Percentiles rank a stretch among this genome's conserved stretches.
phyloP scores from a whole-genome alignment of 2,329 filamentous ascomycete species.

The Fusarium transvaalense region DNA sequence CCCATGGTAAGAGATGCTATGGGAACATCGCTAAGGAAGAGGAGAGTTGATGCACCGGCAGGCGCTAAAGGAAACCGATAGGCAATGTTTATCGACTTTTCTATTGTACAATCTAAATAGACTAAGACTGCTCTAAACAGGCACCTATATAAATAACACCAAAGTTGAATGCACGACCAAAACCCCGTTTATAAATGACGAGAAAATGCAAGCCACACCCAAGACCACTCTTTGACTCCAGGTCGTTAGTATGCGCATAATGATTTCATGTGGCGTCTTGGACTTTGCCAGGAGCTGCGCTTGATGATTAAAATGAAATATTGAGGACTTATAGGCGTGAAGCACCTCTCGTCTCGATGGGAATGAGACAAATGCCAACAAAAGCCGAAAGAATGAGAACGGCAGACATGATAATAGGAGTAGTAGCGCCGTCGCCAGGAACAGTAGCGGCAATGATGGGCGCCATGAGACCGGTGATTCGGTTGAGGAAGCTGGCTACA shows the following conservation, averaged over 20 bases:
- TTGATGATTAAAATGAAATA: slow-evolving; percentile 9
- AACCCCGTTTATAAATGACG: slow-evolving; percentile 19
- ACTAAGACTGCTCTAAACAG: slow-evolving; percentile 25
- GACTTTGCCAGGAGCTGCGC: neutral
- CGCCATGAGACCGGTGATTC: slow-evolving; percentile 74
- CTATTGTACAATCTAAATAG: slow-evolving; percentile 36
- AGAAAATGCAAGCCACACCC: slow-evolving; percentile 33
- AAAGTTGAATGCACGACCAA: slow-evolving; percentile 15
- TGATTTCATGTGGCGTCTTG: slow-evolving; percentile 7
- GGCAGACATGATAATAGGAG: slow-evolving; percentile 69
- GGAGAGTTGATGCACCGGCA: slow-evolving; percentile 71
- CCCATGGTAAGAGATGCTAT: slow-evolving; percentile 86
- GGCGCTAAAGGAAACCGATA: slow-evolving; percentile 67
- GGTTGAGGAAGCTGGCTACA: slow-evolving; percentile 78
- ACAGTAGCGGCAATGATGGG: slow-evolving; percentile 75
- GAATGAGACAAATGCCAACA: slow-evolving; percentile 69
- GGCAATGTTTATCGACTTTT: slow-evolving; percentile 11
- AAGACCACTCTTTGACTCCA: slow-evolving; percentile 42
- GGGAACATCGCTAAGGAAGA: slow-evolving; percentile 72
- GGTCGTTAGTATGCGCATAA: slow-evolving; percentile 38
- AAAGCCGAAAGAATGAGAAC: slow-evolving; percentile 70
- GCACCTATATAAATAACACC: slow-evolving; percentile 24
- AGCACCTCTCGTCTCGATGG: slow-evolving; percentile 72
- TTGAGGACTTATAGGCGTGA: slow-evolving; percentile 62
- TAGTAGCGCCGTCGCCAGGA: slow-evolving; percentile 68